Conservation (phyloP, 768 basidiomycete species). For the Hydnum rufescens region DNA sequence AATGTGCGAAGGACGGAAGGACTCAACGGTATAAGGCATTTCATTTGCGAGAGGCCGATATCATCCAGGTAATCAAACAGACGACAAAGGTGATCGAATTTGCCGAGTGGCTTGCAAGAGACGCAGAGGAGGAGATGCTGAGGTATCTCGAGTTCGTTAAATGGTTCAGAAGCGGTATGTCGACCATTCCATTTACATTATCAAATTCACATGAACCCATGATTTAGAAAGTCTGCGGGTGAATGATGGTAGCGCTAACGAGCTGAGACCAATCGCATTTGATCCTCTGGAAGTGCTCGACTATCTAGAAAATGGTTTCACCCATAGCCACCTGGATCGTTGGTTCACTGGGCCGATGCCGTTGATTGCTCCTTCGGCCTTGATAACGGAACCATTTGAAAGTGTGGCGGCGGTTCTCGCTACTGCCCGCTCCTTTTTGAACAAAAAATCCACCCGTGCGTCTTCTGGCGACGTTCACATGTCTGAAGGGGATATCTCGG, state of each 20-base stretch:
- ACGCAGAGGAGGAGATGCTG: conserved; percentile 43
- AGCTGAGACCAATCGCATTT: conserved; percentile 7
- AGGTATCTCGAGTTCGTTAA: conserved; percentile 62
- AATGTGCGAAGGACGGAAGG: conserved; percentile 23
- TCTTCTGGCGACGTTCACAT: not conserved
- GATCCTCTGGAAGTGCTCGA: conserved; percentile 10
- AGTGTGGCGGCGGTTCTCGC: not conserved
- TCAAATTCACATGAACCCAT: not conserved
- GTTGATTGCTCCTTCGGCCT: not conserved
- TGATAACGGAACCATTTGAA: not conserved
- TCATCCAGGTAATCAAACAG: conserved; percentile 33
- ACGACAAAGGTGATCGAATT: conserved; percentile 39
- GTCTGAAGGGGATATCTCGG: not conserved
- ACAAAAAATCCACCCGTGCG: not conserved
- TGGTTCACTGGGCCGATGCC: conserved; percentile 9
- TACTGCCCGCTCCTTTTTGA: not conserved
- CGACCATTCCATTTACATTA: not conserved
- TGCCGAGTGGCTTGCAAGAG: conserved; percentile 45
- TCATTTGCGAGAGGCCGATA: conserved; percentile 30
- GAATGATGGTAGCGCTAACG: conserved; percentile 5
- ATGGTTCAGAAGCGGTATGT: conserved; percentile 28
- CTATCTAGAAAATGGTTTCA: conserved; percentile 9
- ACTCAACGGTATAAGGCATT: conserved; percentile 34
- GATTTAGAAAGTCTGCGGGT: conserved; percentile 6
- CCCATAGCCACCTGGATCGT: conserved; percentile 7